phyloP scores from a whole-genome alignment of 352 stramenopile genomes.

The Phytopythium montanum region DNA sequence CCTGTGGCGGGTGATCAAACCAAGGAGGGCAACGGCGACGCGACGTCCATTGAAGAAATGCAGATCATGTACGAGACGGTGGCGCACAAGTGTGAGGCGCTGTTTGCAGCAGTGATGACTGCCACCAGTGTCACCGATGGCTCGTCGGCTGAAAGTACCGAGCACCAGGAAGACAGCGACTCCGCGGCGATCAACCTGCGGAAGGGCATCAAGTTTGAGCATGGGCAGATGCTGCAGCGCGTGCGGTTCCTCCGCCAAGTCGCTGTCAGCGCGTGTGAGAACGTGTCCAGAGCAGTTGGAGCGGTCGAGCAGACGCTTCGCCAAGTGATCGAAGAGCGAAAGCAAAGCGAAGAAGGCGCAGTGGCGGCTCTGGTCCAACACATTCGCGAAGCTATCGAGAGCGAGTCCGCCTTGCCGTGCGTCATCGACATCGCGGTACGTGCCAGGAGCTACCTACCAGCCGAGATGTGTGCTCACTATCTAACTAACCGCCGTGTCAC shows the following conservation, averaged over 20 bases:
- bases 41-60: constrained; percentile 32
- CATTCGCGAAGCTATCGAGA: constrained; percentile 50
- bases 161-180: not conserved
- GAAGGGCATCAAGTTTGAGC: constrained; percentile 58
- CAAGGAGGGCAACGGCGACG: constrained; percentile 18
- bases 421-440: constrained; percentile 60
- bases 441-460: constrained; percentile 5
- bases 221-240: constrained; percentile 42
- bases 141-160: constrained; percentile 9
- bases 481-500: not conserved
- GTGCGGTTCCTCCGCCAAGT: constrained; percentile 47
- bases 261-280: constrained; percentile 36
- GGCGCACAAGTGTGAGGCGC: constrained; percentile 34
- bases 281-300: constrained; percentile 40
- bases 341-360: constrained; percentile 39
- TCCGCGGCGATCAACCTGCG: constrained; percentile 43
- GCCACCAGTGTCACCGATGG: constrained; percentile 3
- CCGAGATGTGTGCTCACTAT: not conserved
- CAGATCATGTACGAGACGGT: constrained; percentile 40
- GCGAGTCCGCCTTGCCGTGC: constrained; percentile 51
- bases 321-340: constrained; percentile 33
- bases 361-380: constrained; percentile 43
- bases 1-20: constrained; percentile 15
- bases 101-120: constrained; percentile 33
- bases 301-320: constrained; percentile 49